A percentile compares a stretch with the other conserved stretches of the same genome.
Evolutionary conservation across 148 eudicot species (phyloP).

Genomic region (Vaccinium corymbosum): DNA sequence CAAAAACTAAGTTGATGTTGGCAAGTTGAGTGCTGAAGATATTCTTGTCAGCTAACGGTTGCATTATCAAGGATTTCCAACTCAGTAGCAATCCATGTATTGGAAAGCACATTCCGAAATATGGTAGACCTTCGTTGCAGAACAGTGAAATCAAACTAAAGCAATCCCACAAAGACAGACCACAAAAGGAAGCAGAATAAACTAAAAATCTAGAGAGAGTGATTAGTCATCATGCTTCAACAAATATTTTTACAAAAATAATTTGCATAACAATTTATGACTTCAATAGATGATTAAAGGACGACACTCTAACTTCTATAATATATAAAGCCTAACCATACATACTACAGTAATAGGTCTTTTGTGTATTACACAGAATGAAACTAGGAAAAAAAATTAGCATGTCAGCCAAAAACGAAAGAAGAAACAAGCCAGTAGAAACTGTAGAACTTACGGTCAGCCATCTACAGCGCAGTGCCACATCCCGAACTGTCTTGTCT

Average conservation of each 20-base stretch:
- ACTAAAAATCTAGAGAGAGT: background rate
- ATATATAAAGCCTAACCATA: background rate
- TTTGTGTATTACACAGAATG: background rate
- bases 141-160: background rate
- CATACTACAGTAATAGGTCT: too few species aligned
- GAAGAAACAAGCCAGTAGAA: background rate
- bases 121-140: background rate
- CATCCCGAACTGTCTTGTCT: conserved; percentile 74
- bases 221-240: background rate
- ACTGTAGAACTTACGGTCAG: conserved; percentile 49
- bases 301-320: background rate
- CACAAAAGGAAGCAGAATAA: background rate
- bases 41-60: background rate
- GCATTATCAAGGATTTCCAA: background rate
- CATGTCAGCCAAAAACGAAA: background rate
- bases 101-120: background rate
- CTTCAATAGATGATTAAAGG: background rate
- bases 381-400: background rate
- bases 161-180: background rate
- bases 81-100: background rate
- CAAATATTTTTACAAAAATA: background rate
- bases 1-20: background rate
- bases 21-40: background rate
- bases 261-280: background rate
- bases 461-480: conserved; percentile 79